These are phyloP conservation scores for Sphaerosporella brunnea DNA, from an alignment of 495 filamentous ascomycete species.

Conservation along the genomic window DNA sequence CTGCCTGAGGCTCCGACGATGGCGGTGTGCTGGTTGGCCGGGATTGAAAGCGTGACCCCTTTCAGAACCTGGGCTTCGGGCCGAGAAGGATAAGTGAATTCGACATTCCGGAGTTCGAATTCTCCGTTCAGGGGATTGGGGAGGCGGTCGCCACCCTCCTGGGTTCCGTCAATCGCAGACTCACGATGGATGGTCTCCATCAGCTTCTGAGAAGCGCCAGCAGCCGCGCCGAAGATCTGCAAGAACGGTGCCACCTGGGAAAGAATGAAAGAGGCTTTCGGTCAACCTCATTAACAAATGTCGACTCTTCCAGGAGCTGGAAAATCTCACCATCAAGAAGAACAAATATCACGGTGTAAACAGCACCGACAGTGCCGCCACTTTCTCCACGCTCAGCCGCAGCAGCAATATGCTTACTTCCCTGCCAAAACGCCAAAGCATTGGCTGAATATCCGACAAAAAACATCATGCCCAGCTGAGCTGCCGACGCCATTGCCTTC, in stretches of 20 bases:
- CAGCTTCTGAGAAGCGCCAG: constrained; percentile 31
- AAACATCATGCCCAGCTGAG: constrained; percentile 21
- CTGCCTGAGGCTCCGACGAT: constrained; percentile 53
- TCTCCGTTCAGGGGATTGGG: constrained; percentile 27
- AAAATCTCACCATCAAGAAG: constrained; percentile 25
- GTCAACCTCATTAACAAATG: neutral
- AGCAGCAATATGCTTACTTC: constrained; percentile 29
- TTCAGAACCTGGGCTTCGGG: constrained; percentile 38
- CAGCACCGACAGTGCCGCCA: constrained; percentile 29
- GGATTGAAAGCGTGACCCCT: constrained; percentile 35
- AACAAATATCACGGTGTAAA: constrained; percentile 37
- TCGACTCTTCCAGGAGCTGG: neutral
- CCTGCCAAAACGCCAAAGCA: constrained; percentile 37
- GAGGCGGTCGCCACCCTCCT: constrained; percentile 27
- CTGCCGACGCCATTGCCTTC: constrained; percentile 25
- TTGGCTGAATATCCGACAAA: constrained; percentile 33
- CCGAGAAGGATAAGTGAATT: constrained; percentile 43
- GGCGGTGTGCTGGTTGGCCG: constrained; percentile 41
- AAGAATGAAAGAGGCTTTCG: constrained; percentile 29
- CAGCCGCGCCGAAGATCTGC: constrained; percentile 34
- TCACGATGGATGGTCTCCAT: constrained; percentile 36
- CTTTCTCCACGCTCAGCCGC: constrained; percentile 21
- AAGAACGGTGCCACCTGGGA: constrained; percentile 32
- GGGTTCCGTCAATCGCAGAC: constrained; percentile 34
- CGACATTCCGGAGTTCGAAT: constrained; percentile 38